These are phyloP conservation scores for Phytophthora ohioensis DNA, from an alignment of 352 stramenopile genomes.

Conservation along the genomic window DNA sequence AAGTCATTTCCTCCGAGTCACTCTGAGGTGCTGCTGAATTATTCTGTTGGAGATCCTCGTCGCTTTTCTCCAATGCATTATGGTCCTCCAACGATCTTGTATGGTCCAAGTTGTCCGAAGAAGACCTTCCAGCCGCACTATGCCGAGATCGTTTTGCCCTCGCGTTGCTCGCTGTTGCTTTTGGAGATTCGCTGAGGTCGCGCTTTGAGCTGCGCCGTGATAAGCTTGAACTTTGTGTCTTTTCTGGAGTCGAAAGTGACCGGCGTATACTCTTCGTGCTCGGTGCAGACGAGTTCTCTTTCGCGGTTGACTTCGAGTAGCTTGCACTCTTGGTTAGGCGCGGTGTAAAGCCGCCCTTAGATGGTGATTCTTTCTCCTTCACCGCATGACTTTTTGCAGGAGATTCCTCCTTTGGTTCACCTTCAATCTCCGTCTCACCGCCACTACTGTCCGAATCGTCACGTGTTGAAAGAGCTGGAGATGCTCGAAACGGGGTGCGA, in stretches of 20 bases:
- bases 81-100: constrained; percentile 3
- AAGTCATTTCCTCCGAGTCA: not conserved
- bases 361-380: not conserved
- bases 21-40: not conserved
- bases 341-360: constrained; percentile 3
- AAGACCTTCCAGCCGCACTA: not conserved
- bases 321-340: constrained; percentile 28
- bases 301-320: constrained; percentile 15
- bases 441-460: constrained; percentile 58
- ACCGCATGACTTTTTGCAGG: constrained; percentile 13
- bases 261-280: constrained; percentile 18
- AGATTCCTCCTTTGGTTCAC: constrained; percentile 53
- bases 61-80: not conserved
- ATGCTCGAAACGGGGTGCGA: constrained; percentile 40
- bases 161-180: not conserved
- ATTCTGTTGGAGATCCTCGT: not conserved
- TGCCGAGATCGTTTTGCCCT: constrained; percentile 38
- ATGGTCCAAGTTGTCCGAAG: constrained; percentile 4
- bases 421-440: constrained; percentile 72
- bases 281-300: not conserved
- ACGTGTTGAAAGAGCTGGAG: constrained; percentile 37
- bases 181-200: constrained; percentile 5
- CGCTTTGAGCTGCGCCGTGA: constrained; percentile 22
- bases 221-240: constrained; percentile 8
- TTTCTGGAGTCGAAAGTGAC: constrained; percentile 40